phyloP scores from a whole-genome alignment of 2,329 filamentous ascomycete genomes.

The Phialophora verrucosa region DNA sequence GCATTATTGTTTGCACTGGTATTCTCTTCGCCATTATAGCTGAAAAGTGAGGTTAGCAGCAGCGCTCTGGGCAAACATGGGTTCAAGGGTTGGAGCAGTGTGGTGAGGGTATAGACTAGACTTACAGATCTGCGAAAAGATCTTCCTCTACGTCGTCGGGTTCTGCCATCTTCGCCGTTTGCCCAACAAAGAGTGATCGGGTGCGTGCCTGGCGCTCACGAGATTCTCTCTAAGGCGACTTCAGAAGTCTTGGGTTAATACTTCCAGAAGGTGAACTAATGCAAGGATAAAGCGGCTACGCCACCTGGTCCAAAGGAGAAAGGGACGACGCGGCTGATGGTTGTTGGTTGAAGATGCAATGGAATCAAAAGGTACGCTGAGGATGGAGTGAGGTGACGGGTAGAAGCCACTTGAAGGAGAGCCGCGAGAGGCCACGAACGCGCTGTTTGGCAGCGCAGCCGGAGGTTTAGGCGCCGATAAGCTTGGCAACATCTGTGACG shows the following conservation, averaged over 20 bases:
- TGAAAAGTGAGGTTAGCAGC: constrained; percentile 42
- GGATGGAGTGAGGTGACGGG: constrained; percentile 1
- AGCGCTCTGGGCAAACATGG: constrained; percentile 21
- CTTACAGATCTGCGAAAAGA: constrained; percentile 94
- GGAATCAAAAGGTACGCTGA: neutral
- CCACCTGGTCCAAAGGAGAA: neutral
- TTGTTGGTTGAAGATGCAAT: neutral
- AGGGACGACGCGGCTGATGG: neutral
- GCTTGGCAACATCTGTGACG: neutral
- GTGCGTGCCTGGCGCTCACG: constrained; percentile 1
- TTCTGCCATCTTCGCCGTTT: constrained; percentile 33
- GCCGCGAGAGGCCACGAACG: neutral
- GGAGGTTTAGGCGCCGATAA: neutral
- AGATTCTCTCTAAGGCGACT: neutral
- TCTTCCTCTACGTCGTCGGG: constrained; percentile 85
- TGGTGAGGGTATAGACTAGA: constrained; percentile 39
- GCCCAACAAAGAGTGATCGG: neutral
- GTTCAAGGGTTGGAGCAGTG: neutral
- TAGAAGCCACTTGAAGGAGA: neutral
- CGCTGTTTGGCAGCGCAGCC: neutral
- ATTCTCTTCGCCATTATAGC: constrained; percentile 71
- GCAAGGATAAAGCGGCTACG: neutral
- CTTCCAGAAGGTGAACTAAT: neutral
- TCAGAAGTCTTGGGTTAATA: neutral
- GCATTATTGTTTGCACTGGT: constrained; percentile 42